phyloP scores from a whole-genome alignment of 441 rosid genomes.

The Erysimum cheiri region DNA sequence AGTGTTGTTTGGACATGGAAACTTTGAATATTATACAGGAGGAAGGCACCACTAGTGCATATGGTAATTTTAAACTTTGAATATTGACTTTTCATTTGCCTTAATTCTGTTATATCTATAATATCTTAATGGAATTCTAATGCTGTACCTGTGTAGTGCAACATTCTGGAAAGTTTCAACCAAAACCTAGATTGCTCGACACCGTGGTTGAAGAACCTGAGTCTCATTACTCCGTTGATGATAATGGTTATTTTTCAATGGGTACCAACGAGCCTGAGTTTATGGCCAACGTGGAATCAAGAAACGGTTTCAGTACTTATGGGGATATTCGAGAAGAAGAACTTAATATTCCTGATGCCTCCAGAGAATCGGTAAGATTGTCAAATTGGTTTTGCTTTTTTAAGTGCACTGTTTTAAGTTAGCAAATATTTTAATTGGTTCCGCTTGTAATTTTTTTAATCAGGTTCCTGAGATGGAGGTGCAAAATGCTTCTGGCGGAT shows the following conservation, averaged over 20 bases:
- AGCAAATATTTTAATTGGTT: slow-evolving; percentile 6
- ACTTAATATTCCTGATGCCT: slow-evolving; percentile 43
- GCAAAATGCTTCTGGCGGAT: slow-evolving; percentile 40
- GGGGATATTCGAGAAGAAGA: slow-evolving; percentile 34
- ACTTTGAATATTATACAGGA: slow-evolving; percentile 47
- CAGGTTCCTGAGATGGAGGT: slow-evolving; percentile 45
- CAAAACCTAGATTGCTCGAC: slow-evolving; percentile 56
- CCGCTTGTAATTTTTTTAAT: slow-evolving; percentile 13
- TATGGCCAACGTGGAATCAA: slow-evolving; percentile 47
- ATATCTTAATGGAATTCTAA: background rate
- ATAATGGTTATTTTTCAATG: slow-evolving; percentile 14
- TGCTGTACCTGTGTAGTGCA: slow-evolving; percentile 47
- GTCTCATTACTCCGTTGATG: slow-evolving; percentile 34
- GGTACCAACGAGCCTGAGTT: slow-evolving; percentile 46
- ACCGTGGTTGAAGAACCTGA: slow-evolving; percentile 43
- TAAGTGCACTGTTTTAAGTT: slow-evolving; percentile 7
- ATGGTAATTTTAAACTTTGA: slow-evolving; percentile 20
- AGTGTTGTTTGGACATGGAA: slow-evolving; percentile 48
- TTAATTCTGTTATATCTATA: background rate
- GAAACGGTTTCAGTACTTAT: slow-evolving; percentile 43
- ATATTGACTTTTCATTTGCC: background rate
- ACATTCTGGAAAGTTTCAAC: slow-evolving; percentile 53
- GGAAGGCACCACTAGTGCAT: slow-evolving; percentile 41
- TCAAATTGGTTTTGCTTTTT: background rate
- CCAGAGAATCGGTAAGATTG: slow-evolving; percentile 50